Evolutionary conservation across 495 filamentous ascomycete species (phyloP), one percentile per base, ranked within the genome.

Genomic region (Aspergillus diversus): DNA sequence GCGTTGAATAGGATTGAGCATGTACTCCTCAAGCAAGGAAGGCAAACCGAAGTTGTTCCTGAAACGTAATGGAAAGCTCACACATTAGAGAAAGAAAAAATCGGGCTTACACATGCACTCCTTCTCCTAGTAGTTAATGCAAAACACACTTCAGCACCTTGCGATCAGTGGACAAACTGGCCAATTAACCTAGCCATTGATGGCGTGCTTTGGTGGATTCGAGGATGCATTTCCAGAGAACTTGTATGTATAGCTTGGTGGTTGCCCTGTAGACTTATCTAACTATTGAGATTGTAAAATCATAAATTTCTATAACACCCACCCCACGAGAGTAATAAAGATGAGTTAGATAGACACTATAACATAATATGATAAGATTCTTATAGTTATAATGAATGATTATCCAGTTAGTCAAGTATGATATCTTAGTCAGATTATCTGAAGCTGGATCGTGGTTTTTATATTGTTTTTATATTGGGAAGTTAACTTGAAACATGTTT

Each of bases 171-270:
- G 34, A 27, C n/a, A 32, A 16, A 57, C 6, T 50, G 43, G 17
- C 42, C 60, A 61, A 55, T 55, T 39, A 61, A n/a, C 43, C 5
- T n/a, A n/a, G 2, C 9, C 35, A 7, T 48, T 47, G 51, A 61
- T 61, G 51, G 59, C 51, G 59, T 61, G 59, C 59, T 61, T 27
- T 27, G 21, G 21, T 27, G 21, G 21, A 27, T 27, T 27, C 21
- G 37, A 13, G 37, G 1, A 39, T 7, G 37, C 4, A 15, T 43
- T 43, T 43, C 39, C 7, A 8, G 37, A 43, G 39, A 4, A 11
- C 35, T 27, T 56, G 54, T 15, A 43, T 43, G 39, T 43, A 43
- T 43, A 43, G 39, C 39, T 43, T 43, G 11, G 12, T 15, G n/a
- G 4, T 15, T 43, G 39, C n/a, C 11, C 39, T 43, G 39, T 15